Evolutionary conservation across 176 grass and related monocot species (phyloP), one percentile per base, ranked within the genome.

Genomic region (Eragrostis nindensis): DNA sequence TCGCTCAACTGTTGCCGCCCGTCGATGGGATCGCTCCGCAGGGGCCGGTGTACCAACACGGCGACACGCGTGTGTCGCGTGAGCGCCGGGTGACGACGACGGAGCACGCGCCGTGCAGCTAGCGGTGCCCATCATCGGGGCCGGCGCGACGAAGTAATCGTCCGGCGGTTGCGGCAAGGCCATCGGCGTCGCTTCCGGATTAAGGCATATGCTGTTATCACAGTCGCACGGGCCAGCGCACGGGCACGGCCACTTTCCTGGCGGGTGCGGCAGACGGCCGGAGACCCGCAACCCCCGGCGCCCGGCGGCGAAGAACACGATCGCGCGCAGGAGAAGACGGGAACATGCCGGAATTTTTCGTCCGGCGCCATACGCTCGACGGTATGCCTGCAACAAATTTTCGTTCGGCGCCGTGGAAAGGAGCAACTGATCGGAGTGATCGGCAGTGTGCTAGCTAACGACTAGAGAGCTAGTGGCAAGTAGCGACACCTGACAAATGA

Each of bases 111-210:
- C 61, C 47, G 21, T 5, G 18, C n/a, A 29, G 81, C 32, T 84
- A 21, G 76, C n/a, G 44, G 53, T 84, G 81, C 6, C 70, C 27
- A 75, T 84, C 27, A 75, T 80, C 76, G 44, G 53, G 66, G 64
- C 69, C 62, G 87, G 87, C 53, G 63, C 44, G 25, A 75, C 50
- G 80, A 41, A 11, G 43, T 17, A 14, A 45, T 84, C 81, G n/a
- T n/a, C 30, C 76, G 62, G 63, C 76, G 70, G 86, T 75, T 88
- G 81, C 66, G 26, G 57, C 85, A 36, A 75, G 63, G 63, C 59
- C 11, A 60, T 83, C 80, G 59, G 26, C 16, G 60, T 78, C 86
- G 78, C 78, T 57, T 70, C 22, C 65, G 6, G 64, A 42, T 74
- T 53, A 76, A 76, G 78, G 71, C 78, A 82, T 39, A n/a, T n/a